Evolutionary conservation across 202 grass and related monocot species (phyloP).

Genomic region (Setaria italica): DNA sequence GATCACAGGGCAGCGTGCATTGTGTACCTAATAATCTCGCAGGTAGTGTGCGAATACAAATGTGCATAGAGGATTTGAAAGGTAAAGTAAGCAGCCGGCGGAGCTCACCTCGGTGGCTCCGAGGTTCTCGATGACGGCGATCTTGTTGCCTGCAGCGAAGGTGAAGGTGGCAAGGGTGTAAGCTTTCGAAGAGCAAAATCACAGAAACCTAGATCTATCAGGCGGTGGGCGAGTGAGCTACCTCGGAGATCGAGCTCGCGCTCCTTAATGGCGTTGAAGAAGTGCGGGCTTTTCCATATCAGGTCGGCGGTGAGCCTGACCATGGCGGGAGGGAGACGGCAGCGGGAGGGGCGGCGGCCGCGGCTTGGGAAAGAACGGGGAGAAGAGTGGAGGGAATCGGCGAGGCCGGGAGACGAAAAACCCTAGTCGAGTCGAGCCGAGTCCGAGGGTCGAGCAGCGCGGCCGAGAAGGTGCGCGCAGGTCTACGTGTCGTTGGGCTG

Average conservation of each 20-base stretch:
- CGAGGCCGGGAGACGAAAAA: conserved; percentile 20
- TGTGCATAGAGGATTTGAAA: neutral
- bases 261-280: conserved; percentile 97
- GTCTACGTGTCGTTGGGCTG: neutral
- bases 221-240: conserved; percentile 8
- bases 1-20: neutral
- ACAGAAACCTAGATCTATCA: conserved; percentile 50
- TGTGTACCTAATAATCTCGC: neutral
- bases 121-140: conserved; percentile 87
- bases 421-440: conserved; percentile 14
- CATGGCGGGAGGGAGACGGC: conserved; percentile 44
- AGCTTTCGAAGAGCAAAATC: neutral
- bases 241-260: conserved; percentile 90
- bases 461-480: too few relatives aligned
- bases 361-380: neutral
- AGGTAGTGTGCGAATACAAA: neutral
- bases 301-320: conserved; percentile 92
- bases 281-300: conserved; percentile 99
- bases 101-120: conserved; percentile 91
- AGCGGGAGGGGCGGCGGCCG: neutral
- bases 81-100: neutral
- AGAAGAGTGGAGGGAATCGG: neutral
- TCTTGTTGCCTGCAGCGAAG: conserved; percentile 82
- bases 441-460: too few relatives aligned
- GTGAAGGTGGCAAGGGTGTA: neutral